Conservation (phyloP, 306 rosid genomes). For the Prunus salicina region DNA sequence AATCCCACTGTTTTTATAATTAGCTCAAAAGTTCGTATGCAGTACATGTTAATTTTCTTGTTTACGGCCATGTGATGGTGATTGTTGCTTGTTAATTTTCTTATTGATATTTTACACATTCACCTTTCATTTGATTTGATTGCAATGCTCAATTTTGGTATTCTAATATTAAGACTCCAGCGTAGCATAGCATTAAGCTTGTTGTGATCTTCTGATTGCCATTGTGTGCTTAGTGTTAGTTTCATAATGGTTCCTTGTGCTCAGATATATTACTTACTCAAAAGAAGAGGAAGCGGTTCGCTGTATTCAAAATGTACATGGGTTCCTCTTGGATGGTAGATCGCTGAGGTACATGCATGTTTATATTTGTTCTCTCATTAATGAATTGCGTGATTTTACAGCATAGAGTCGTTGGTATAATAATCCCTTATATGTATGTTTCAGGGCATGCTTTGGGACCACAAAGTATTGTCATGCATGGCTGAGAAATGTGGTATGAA, state of each 20-base stretch:
- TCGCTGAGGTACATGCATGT: slow-evolving; percentile 58
- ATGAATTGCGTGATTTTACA: not conserved
- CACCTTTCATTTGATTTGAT: not conserved
- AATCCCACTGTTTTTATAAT: not conserved
- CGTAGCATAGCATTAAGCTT: not conserved
- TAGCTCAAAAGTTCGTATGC: not conserved
- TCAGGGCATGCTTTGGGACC: slow-evolving; percentile 99
- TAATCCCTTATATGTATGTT: not conserved
- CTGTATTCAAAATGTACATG: slow-evolving; percentile 98
- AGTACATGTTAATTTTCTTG: not conserved
- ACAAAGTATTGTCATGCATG: slow-evolving; percentile 99
- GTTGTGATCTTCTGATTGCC: not conserved
- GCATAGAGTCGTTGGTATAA: not conserved
- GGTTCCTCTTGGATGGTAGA: slow-evolving; percentile 91
- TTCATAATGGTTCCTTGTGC: not conserved
- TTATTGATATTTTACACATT: not conserved
- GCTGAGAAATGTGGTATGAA: slow-evolving; percentile 89
- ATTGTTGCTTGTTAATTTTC: not conserved
- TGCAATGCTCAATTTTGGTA: not conserved
- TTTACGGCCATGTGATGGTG: not conserved
- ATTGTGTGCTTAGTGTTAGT: not conserved
- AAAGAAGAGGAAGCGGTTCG: slow-evolving; percentile 97
- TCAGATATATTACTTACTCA: slow-evolving; percentile 95
- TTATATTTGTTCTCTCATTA: not conserved
- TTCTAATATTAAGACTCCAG: not conserved